Percentiles rank a stretch among this genome's conserved stretches.
These are phyloP conservation scores for Penicillium glabrum DNA, from an alignment of 2,329 filamentous ascomycete genomes.

Conservation along the genomic window DNA sequence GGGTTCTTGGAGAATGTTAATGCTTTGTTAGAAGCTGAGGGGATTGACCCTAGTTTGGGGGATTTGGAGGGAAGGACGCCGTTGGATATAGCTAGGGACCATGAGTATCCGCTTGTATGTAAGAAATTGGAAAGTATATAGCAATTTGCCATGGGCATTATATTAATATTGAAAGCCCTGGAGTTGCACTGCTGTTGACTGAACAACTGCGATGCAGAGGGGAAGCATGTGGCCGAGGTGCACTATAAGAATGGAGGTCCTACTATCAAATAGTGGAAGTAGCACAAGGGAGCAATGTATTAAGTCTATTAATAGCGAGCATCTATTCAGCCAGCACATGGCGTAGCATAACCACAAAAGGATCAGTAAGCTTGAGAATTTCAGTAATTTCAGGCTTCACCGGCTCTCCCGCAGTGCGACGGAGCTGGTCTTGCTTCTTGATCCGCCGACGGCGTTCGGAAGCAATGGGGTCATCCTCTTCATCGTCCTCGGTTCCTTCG, in stretches of 20 bases:
- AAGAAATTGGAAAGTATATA: constrained; percentile 8
- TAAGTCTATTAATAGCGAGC: neutral
- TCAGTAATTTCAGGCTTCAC: constrained; percentile 76
- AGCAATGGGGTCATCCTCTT: constrained; percentile 76
- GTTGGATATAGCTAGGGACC: constrained; percentile 1
- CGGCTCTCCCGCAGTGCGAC: constrained; percentile 79
- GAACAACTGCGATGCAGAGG: too few species aligned
- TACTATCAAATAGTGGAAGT: too few species aligned
- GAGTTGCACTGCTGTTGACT: too few species aligned
- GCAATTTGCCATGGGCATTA: neutral
- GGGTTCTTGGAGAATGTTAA: constrained; percentile 14
- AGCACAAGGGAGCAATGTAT: neutral
- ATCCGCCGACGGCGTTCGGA: constrained; percentile 77
- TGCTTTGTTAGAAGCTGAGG: constrained; percentile 11
- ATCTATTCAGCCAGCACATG: constrained; percentile 72
- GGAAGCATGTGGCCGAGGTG: too few species aligned
- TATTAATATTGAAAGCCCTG: neutral
- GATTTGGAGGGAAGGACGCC: constrained; percentile 5
- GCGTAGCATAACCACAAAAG: constrained; percentile 79
- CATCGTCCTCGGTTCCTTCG: constrained; percentile 72
- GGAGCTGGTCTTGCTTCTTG: constrained; percentile 75
- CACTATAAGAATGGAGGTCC: too few species aligned
- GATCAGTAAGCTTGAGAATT: constrained; percentile 74
- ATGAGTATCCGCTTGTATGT: constrained; percentile 2
- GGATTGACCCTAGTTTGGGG: constrained; percentile 10